These are phyloP conservation scores for Astrothelium macrocarpum DNA, from an alignment of 495 filamentous ascomycete genomes.

Conservation along the genomic window DNA sequence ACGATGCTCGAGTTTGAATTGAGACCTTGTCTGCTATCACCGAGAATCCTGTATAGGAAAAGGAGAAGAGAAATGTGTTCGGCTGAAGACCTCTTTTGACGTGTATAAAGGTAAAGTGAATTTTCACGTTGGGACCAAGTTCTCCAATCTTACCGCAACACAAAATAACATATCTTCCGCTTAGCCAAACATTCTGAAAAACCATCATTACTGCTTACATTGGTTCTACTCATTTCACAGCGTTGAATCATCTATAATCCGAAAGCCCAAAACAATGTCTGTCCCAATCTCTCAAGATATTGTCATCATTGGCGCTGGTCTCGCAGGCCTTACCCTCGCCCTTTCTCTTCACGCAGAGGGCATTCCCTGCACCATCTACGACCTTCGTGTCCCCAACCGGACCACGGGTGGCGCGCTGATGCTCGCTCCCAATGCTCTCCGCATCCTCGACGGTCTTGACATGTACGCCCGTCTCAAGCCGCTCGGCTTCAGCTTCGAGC, in stretches of 20 bases:
- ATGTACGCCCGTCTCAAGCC: constrained; percentile 34
- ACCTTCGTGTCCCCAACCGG: constrained; percentile 30
- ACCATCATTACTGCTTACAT: not conserved
- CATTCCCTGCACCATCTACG: constrained; percentile 39
- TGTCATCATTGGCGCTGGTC: constrained; percentile 19
- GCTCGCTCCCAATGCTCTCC: constrained; percentile 44
- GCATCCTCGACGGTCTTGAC: constrained; percentile 38
- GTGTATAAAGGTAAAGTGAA: too few relatives aligned
- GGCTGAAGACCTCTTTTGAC: too few relatives aligned
- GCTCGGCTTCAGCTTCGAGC: constrained; percentile 31
- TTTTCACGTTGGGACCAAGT: too few relatives aligned
- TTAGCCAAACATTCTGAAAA: not conserved
- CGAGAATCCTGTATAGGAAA: too few relatives aligned
- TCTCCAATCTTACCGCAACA: too few relatives aligned
- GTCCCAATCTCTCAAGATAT: not conserved
- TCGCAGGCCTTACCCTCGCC: constrained; percentile 37
- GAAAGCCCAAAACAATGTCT: not conserved
- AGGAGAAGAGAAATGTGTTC: too few relatives aligned
- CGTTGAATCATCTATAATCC: not conserved
- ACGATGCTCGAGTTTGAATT: too few relatives aligned
- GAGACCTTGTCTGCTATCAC: too few relatives aligned
- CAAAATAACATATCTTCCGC: too few relatives aligned
- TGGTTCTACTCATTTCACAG: not conserved
- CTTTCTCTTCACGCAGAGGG: constrained; percentile 34
- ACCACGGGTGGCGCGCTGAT: constrained; percentile 42